phyloP scores from a whole-genome alignment of 164 flowering plant species.

The Berberis thunbergii region DNA sequence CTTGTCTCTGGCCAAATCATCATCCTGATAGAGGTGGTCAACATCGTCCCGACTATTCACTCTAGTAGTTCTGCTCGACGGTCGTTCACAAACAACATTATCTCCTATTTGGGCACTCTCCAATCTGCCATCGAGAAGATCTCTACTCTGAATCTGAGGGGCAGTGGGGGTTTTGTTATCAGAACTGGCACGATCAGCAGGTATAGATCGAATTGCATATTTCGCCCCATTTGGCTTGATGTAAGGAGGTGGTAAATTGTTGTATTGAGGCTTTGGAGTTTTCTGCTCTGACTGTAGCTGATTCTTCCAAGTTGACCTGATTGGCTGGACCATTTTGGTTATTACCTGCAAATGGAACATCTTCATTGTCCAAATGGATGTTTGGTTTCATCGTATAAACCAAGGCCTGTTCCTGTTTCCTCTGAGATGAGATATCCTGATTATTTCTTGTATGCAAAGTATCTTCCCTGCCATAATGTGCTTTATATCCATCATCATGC shows the following conservation, averaged over 20 bases:
- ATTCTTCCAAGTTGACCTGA: slow-evolving; percentile 11
- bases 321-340: slow-evolving; percentile 5
- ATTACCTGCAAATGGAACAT: slow-evolving; percentile 3
- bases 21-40: slow-evolving; percentile 12
- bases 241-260: slow-evolving; percentile 31
- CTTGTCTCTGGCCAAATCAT: slow-evolving; percentile 18
- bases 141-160: slow-evolving; percentile 6
- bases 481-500: background rate
- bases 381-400: slow-evolving; percentile 1
- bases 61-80: slow-evolving; percentile 15
- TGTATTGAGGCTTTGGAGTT: slow-evolving; percentile 15
- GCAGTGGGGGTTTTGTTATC: slow-evolving; percentile 16
- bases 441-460: slow-evolving; percentile 12
- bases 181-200: slow-evolving; percentile 8
- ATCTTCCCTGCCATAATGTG: slow-evolving; percentile 9
- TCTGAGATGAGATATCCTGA: slow-evolving; percentile 6
- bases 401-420: slow-evolving; percentile 7
- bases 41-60: slow-evolving; percentile 15
- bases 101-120: slow-evolving; percentile 15
- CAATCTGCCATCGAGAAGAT: slow-evolving; percentile 4
- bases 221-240: slow-evolving; percentile 28
- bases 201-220: slow-evolving; percentile 1
- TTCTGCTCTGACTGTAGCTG: slow-evolving; percentile 24
- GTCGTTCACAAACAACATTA: slow-evolving; percentile 10
- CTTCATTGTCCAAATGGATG: slow-evolving; percentile 10